Conservation (phyloP, 2,329 filamentous ascomycete species). For the Fusarium circinatum region DNA sequence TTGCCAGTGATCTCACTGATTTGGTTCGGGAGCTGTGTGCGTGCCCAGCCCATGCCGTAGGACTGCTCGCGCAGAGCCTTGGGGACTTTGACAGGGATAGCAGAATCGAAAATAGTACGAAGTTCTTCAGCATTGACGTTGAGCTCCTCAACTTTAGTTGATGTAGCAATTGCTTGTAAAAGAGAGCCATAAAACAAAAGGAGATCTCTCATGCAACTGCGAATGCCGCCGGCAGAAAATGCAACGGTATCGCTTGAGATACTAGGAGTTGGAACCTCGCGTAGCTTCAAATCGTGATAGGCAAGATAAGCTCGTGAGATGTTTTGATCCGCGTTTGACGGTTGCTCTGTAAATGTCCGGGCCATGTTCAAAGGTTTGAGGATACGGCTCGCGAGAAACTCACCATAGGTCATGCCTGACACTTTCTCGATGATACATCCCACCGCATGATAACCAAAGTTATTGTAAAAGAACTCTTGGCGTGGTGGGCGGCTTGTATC, state of each 20-base stretch:
- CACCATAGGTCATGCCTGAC: neutral
- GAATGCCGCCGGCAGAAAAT: neutral
- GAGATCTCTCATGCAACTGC: neutral
- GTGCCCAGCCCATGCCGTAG: neutral
- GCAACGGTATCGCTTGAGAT: neutral
- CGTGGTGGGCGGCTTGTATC: neutral
- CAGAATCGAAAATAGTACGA: fast-evolving
- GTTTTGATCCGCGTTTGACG: neutral
- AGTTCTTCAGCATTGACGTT: neutral
- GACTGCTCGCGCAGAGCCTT: neutral
- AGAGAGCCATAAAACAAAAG: neutral
- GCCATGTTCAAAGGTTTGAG: neutral
- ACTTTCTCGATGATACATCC: neutral
- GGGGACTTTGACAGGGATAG: neutral
- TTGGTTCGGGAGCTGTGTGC: neutral
- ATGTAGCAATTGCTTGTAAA: neutral
- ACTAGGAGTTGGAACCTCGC: neutral
- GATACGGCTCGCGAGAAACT: neutral
- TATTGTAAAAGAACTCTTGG: neutral
- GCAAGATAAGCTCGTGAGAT: neutral
- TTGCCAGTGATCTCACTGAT: neutral
- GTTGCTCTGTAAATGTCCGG: neutral
- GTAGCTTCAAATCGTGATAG: neutral
- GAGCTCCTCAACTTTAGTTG: neutral
- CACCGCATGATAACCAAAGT: neutral